Evolutionary conservation across 768 basidiomycete genomes (phyloP).

Genomic region (Dacryopinax spathularia): DNA sequence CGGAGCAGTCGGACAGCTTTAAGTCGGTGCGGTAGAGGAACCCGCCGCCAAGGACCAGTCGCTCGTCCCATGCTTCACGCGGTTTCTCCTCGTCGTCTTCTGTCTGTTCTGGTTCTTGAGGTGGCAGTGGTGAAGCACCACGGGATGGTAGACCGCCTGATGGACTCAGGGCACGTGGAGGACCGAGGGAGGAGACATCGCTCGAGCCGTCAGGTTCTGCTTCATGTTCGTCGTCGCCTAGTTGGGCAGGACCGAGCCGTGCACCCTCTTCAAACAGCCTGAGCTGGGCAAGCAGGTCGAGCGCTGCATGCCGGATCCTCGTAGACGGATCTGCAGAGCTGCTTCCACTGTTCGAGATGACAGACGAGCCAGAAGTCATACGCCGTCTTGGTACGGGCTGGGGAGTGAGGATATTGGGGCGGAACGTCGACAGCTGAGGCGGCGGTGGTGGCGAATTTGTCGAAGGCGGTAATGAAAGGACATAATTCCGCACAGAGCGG

Average conservation of each 20-base stretch:
- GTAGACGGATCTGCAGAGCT: constrained; percentile 44
- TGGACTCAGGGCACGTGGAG: not conserved
- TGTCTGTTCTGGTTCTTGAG: constrained; percentile 10
- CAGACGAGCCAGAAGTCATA: constrained; percentile 1
- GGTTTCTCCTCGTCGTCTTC: constrained; percentile 41
- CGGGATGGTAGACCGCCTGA: not conserved
- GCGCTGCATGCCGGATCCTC: constrained; percentile 56
- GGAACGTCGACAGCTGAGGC: constrained; percentile 35
- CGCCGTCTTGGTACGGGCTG: constrained; percentile 25
- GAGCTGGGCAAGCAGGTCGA: constrained; percentile 71
- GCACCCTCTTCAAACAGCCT: constrained; percentile 66
- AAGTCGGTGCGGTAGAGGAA: constrained; percentile 69
- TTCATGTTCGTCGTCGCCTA: constrained; percentile 31
- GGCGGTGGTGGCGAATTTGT: constrained; percentile 28
- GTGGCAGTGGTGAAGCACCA: not conserved
- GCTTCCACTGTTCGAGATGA: constrained; percentile 2
- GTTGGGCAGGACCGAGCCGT: constrained; percentile 38
- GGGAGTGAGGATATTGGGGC: constrained; percentile 32
- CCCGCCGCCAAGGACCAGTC: constrained; percentile 62
- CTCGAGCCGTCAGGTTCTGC: constrained; percentile 15
- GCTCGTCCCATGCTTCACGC: constrained; percentile 66
- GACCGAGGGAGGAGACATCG: not conserved
- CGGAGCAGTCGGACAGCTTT: constrained; percentile 35
- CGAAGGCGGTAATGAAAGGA: constrained; percentile 54
- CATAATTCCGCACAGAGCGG: constrained; percentile 69